These are phyloP conservation scores for Apiospora aurea DNA, from an alignment of 2,329 filamentous ascomycete species.

Conservation along the genomic window DNA sequence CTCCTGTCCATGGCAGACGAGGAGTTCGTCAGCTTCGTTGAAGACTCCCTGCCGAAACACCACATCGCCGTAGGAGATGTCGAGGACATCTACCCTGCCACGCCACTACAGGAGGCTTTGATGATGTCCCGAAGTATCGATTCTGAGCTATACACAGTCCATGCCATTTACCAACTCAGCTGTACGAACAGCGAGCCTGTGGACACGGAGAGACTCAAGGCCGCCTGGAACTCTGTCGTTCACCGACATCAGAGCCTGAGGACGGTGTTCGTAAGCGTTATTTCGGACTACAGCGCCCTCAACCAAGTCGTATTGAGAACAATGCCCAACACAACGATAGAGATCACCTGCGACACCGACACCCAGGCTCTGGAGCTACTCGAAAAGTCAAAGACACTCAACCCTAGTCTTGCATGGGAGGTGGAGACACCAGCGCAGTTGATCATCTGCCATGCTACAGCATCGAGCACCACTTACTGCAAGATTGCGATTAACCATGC, in stretches of 20 bases:
- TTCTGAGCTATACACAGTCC: constrained; percentile 21
- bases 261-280: constrained; percentile 23
- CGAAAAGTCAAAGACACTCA: constrained; percentile 6
- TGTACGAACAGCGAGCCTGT: not conserved
- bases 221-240: constrained; percentile 27
- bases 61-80: constrained; percentile 38
- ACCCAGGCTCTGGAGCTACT: constrained; percentile 17
- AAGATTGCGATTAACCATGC: constrained; percentile 46
- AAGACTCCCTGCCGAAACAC: constrained; percentile 26
- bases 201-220: constrained; percentile 19
- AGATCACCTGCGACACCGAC: constrained; percentile 20
- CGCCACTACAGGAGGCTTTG: constrained; percentile 55
- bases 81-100: constrained; percentile 62
- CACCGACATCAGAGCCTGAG: constrained; percentile 26
- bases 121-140: constrained; percentile 25
- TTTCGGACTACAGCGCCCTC: constrained; percentile 24
- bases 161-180: constrained; percentile 21
- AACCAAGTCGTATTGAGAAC: constrained; percentile 24
- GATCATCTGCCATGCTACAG: constrained; percentile 34
- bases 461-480: constrained; percentile 31
- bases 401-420: constrained; percentile 35
- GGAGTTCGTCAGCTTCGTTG: constrained; percentile 36
- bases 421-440: constrained; percentile 26
- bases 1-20: constrained; percentile 42
- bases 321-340: constrained; percentile 16